Evolutionary conservation across 352 stramenopile genomes (phyloP), one percentile per base, ranked within the genome.

Genomic region (Phytophthora pinifolia): DNA sequence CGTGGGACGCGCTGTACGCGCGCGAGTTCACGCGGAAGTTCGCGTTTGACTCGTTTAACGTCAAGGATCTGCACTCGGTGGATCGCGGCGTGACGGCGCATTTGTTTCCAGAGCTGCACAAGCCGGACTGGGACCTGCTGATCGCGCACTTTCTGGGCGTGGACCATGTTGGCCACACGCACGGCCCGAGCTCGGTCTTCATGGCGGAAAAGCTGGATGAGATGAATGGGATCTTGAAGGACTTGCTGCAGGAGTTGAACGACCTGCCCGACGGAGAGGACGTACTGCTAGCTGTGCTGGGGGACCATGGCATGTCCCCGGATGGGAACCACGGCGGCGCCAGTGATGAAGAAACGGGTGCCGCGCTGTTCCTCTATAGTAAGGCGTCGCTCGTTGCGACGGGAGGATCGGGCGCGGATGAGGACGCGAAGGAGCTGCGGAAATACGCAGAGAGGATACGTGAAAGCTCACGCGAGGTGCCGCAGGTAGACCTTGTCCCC

Each of bases 231-330:
- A 74, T 96, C 30, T 72, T 99, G n/a, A 53, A 62, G 9, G 62
- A 71, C 3, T 68, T 98, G 20, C 33, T 98, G 2, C 46, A 80
- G 6, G 71, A 73, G 9, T 70, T 97, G 4, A 66, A 65, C 9
- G 22, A 70, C 14, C 68, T 74, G 65, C 61, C 65, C 1, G 65
- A 60, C 60, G 81, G 87, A 7, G 78, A 93, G 27, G 83, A 94
- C 45, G 86, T 84, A 10, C 62, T 98, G 15, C 72, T 98, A 18
- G 80, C 98, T 9, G 88, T 99, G 13, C 87, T 99, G 47, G 97
- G 96, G 22, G 97, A 99, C 74, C 97, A 99, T 72, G 97, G 97
- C 43, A 99, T 99, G 97, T 99, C 96, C 3, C 86, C 96, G 35
- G 94, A 98, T 64, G 97, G 97, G 25, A 99, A 99, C 70, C 96